These are phyloP conservation scores for Astrothelium subdiscretum DNA, from an alignment of 495 filamentous ascomycete species.

Conservation along the genomic window DNA sequence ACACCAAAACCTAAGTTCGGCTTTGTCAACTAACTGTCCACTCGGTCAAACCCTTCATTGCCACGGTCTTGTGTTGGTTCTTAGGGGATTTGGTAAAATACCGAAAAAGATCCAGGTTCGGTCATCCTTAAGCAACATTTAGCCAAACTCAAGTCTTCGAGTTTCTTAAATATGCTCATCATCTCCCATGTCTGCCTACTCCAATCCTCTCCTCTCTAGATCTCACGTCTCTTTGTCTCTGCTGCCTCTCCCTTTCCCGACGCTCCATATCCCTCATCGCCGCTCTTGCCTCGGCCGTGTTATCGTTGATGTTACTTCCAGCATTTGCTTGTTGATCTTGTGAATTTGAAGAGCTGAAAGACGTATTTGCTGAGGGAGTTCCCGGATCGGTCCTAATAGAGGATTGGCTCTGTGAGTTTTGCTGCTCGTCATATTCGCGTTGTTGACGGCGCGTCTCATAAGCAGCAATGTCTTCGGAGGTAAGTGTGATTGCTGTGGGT, in stretches of 20 bases:
- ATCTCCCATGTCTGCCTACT: not conserved
- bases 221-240: not conserved
- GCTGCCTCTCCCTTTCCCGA: not conserved
- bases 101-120: no score
- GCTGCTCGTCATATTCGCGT: not conserved
- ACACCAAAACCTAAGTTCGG: no score
- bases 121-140: no score
- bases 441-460: slow-evolving; percentile 1
- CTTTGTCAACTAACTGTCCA: no score
- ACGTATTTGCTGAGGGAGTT: not conserved
- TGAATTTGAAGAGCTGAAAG: not conserved
- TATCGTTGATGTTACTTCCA: not conserved
- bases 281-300: not conserved
- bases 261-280: not conserved
- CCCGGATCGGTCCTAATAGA: not conserved
- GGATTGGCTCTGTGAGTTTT: not conserved
- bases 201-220: not conserved
- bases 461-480: slow-evolving; percentile 8
- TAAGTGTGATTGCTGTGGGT: slow-evolving; percentile 9
- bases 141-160: no score
- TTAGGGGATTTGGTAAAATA: no score
- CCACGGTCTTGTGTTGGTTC: no score
- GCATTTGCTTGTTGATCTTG: not conserved
- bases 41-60: no score
- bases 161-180: not conserved